These are phyloP conservation scores for Hawksworthiomyces lignivorus DNA, from an alignment of 2,329 filamentous ascomycete species.

Conservation along the genomic window DNA sequence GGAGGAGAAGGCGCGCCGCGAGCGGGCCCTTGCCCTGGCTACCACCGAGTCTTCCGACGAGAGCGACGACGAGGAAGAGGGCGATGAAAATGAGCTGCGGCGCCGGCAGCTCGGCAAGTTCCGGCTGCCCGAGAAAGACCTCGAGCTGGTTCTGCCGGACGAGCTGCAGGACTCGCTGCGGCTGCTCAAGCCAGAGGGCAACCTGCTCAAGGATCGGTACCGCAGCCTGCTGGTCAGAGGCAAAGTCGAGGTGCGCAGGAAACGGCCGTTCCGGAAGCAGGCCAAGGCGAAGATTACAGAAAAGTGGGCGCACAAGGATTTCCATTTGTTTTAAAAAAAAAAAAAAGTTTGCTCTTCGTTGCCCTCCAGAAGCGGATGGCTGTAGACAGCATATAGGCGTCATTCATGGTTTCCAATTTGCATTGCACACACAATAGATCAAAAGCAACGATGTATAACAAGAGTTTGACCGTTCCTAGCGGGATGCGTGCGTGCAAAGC, in stretches of 20 bases:
- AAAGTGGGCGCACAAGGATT: constrained; percentile 98
- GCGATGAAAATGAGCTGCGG: constrained; percentile 57
- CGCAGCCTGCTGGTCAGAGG: constrained; percentile 80
- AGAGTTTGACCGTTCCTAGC: too few species aligned
- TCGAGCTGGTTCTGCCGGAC: constrained; percentile 76
- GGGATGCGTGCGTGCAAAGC: too few species aligned
- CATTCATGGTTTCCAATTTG: too few species aligned
- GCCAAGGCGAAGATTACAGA: constrained; percentile 74
- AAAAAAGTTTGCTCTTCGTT: too few species aligned
- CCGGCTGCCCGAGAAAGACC: constrained; percentile 66
- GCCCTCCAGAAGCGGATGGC: too few species aligned
- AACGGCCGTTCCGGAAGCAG: constrained; percentile 74
- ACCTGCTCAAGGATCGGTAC: constrained; percentile 85
- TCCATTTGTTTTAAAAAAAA: constrained; percentile 50
- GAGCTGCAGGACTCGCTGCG: constrained; percentile 76
- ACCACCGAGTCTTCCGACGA: constrained; percentile 31
- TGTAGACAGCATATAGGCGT: too few species aligned
- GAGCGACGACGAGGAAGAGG: constrained; percentile 49
- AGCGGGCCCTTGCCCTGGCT: constrained; percentile 39
- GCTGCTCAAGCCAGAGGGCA: constrained; percentile 88
- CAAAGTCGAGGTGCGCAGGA: constrained; percentile 76
- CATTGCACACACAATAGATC: too few species aligned
- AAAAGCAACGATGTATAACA: too few species aligned
- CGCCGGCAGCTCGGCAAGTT: constrained; percentile 66
- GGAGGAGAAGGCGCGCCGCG: constrained; percentile 52